Percentiles rank a stretch among this genome's conserved stretches.
These are phyloP conservation scores for Entomortierella parvispora DNA, from an alignment of 192 early-diverging fungal genomes.

Conservation along the genomic window DNA sequence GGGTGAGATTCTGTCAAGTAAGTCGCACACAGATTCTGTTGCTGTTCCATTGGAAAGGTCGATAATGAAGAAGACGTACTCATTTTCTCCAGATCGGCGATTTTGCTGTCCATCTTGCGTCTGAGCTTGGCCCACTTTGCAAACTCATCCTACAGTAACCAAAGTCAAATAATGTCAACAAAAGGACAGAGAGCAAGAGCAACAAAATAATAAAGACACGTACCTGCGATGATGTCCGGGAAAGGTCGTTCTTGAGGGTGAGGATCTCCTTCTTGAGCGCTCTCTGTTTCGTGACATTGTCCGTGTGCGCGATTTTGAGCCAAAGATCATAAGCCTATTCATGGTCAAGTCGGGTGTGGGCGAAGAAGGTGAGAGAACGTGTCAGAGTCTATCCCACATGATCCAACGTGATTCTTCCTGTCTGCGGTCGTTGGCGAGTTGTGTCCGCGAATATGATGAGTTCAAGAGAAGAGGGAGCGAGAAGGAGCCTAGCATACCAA, in stretches of 20 bases:
- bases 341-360: too few relatives aligned
- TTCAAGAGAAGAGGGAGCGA: too few relatives aligned
- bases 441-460: too few relatives aligned
- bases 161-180: background rate
- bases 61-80: too few relatives aligned
- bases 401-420: conserved; percentile 3
- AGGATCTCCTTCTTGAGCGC: conserved; percentile 71
- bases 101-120: conserved; percentile 77
- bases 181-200: background rate
- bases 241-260: conserved; percentile 70
- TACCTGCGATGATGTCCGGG: conserved; percentile 76
- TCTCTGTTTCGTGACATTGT: conserved; percentile 64
- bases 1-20: too few relatives aligned
- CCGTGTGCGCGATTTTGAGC: conserved; percentile 63
- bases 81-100: conserved; percentile 74
- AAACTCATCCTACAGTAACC: conserved; percentile 77
- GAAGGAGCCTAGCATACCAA: conserved; percentile 42
- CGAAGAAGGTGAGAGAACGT: background rate
- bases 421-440: too few relatives aligned
- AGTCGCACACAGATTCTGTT: too few relatives aligned
- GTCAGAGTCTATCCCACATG: background rate
- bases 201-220: background rate
- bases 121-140: conserved; percentile 92
- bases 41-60: too few relatives aligned
- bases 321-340: conserved; percentile 64